These are phyloP conservation scores for Alternaria sp. DNA, from an alignment of 2,329 filamentous ascomycete genomes.

Conservation along the genomic window DNA sequence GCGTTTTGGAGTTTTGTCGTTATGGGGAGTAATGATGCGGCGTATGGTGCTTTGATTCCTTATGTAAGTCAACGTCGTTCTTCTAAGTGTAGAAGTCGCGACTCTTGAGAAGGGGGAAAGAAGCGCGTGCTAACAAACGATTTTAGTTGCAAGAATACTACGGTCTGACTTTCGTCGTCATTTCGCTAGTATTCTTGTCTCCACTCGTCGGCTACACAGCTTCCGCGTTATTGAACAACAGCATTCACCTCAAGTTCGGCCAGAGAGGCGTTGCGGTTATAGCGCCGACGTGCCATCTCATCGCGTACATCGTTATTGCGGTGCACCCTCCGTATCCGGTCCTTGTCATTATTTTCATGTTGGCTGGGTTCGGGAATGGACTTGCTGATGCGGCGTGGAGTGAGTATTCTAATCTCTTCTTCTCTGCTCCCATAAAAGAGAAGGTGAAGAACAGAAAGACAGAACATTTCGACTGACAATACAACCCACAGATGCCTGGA, in stretches of 20 bases:
- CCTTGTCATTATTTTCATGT: constrained; percentile 67
- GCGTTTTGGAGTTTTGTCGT: constrained; percentile 68
- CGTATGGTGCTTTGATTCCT: constrained; percentile 62
- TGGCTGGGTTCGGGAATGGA: constrained; percentile 75
- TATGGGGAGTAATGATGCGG: constrained; percentile 73
- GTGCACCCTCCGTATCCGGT: constrained; percentile 73
- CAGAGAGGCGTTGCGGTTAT: constrained; percentile 74
- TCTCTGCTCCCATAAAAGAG: neutral
- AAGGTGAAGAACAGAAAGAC: neutral
- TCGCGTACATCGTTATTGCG: constrained; percentile 69
- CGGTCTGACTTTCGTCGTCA: constrained; percentile 64
- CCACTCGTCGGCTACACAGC: constrained; percentile 70
- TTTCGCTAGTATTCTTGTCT: constrained; percentile 71
- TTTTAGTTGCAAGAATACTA: constrained; percentile 69
- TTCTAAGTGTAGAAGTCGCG: neutral
- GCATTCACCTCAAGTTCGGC: constrained; percentile 68
- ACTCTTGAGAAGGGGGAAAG: neutral
- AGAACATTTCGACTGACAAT: neutral
- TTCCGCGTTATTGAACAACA: constrained; percentile 69
- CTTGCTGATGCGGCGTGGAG: constrained; percentile 66
- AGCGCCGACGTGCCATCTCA: constrained; percentile 66
- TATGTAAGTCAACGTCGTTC: constrained; percentile 45
- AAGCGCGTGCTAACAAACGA: neutral
- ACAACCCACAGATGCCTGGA: constrained; percentile 54
- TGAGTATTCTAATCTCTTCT: neutral